phyloP scores from a whole-genome alignment of 108 stramenopile genomes.

The Schizochytrium sp. region DNA sequence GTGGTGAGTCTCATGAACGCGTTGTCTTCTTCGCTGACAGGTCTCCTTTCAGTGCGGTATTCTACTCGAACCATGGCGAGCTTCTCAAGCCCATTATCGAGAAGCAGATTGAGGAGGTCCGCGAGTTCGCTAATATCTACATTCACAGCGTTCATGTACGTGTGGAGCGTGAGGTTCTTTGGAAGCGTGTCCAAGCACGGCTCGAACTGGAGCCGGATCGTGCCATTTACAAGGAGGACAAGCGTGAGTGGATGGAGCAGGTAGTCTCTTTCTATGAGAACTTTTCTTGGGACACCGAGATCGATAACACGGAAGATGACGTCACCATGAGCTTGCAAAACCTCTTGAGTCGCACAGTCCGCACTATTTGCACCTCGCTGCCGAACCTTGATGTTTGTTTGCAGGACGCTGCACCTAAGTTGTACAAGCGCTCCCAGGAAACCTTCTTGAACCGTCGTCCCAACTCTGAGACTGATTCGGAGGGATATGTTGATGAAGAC shows the following conservation, averaged over 20 bases:
- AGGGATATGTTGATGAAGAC: too few relatives aligned
- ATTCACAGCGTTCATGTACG: constrained; percentile 61
- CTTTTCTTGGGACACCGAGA: constrained; percentile 55
- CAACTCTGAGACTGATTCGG: too few relatives aligned
- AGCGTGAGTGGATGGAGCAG: constrained; percentile 53
- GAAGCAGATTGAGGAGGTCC: constrained; percentile 62
- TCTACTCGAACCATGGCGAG: constrained; percentile 27
- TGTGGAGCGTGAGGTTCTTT: constrained; percentile 62
- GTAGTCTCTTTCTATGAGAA: constrained; percentile 21
- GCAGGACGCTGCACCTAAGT: not conserved
- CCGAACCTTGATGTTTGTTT: constrained; percentile 20
- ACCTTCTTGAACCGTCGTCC: too few relatives aligned
- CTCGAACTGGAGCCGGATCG: constrained; percentile 60
- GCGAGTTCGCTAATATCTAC: constrained; percentile 14
- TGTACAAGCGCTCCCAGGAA: not conserved
- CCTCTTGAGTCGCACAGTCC: not conserved
- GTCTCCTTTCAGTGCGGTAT: constrained; percentile 62
- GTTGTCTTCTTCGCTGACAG: constrained; percentile 63
- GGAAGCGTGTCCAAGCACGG: constrained; percentile 61
- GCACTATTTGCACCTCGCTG: constrained; percentile 25
- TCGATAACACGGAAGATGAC: constrained; percentile 62
- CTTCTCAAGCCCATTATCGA: constrained; percentile 64
- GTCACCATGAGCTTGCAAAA: constrained; percentile 1
- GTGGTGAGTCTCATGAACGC: too few relatives aligned
- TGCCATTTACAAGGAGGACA: constrained; percentile 18